A percentile compares a stretch with the other conserved stretches of the same genome.
These are phyloP conservation scores for Cladophialophora psammophila DNA, from an alignment of 2,329 filamentous ascomycete genomes.

Conservation along the genomic window DNA sequence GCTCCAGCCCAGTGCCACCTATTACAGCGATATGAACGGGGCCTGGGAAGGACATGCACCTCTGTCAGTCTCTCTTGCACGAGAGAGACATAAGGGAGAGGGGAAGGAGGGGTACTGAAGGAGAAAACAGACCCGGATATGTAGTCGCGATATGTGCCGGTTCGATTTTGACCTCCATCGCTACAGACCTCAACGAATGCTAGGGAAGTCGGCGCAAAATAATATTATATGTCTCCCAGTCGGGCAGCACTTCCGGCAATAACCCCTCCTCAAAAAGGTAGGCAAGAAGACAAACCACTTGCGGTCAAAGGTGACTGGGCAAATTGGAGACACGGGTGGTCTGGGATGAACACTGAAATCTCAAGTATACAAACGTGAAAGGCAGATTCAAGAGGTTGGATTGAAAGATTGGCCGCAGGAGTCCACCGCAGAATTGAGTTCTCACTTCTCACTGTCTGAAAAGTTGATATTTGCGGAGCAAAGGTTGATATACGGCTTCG, in stretches of 20 bases:
- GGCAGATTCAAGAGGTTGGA: no score
- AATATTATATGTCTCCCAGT: not conserved
- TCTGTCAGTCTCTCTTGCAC: not conserved
- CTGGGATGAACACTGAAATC: no score
- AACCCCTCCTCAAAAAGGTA: not conserved
- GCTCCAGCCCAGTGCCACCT: conserved; percentile 89
- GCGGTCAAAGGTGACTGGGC: no score
- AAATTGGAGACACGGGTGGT: no score
- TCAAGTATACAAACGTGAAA: no score
- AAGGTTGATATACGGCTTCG: conserved; percentile 7
- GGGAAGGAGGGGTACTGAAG: not conserved
- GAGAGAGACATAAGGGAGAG: not conserved
- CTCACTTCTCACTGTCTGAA: no score
- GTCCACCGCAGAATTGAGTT: no score
- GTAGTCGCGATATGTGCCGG: conserved; percentile 25
- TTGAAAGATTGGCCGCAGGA: no score
- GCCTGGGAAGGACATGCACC: conserved; percentile 51
- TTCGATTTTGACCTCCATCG: conserved; percentile 22
- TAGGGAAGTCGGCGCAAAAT: not conserved
- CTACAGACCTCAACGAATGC: not conserved
- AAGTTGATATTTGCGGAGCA: no score
- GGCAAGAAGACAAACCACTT: no score
- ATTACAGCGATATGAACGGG: conserved; percentile 86
- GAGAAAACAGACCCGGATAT: conserved; percentile 28
- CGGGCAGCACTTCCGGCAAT: not conserved